Conservation (phyloP, 2,329 filamentous ascomycete species). For the Pseudogymnoascus sp. region DNA sequence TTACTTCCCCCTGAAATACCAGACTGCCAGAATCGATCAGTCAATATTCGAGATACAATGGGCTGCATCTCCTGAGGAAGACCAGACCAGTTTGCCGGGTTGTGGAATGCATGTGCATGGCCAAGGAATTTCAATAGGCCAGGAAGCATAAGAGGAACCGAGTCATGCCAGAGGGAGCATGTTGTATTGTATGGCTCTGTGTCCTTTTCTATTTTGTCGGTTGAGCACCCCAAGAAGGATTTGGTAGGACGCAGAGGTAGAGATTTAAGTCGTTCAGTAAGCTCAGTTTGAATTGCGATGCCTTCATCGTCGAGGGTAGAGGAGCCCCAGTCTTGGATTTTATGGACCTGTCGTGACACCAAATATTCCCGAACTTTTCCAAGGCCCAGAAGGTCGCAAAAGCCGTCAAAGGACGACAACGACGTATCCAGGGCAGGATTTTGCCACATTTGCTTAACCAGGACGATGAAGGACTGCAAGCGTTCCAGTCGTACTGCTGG, state of each 20-base stretch:
- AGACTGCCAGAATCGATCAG: conserved; percentile 96
- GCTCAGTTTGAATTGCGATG: conserved; percentile 66
- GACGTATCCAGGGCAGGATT: conserved; percentile 60
- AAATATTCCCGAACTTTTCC: conserved; percentile 78
- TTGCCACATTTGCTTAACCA: conserved; percentile 75
- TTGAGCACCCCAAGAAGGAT: conserved; percentile 84
- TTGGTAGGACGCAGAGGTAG: conserved; percentile 84
- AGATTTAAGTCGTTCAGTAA: conserved; percentile 61
- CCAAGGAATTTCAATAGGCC: conserved; percentile 79
- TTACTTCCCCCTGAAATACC: conserved; percentile 94
- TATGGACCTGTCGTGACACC: conserved; percentile 62
- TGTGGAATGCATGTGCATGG: conserved; percentile 87
- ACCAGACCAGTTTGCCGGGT: conserved; percentile 74
- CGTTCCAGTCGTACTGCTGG: conserved; percentile 63
- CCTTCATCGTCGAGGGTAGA: conserved; percentile 74
- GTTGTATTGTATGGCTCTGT: conserved; percentile 69
- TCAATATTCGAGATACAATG: conserved; percentile 76
- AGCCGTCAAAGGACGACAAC: conserved; percentile 68
- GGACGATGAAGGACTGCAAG: conserved; percentile 71
- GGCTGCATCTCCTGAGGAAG: conserved; percentile 68
- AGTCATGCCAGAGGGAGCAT: conserved; percentile 75
- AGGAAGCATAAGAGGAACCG: conserved; percentile 76
- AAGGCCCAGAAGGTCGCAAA: conserved; percentile 73
- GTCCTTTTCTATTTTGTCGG: conserved; percentile 75
- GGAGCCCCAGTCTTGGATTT: conserved; percentile 75